Base-by-base conservation (phyloP, 2,329 filamentous ascomycete species). In the Thielaviopsis ethacetica region DNA sequence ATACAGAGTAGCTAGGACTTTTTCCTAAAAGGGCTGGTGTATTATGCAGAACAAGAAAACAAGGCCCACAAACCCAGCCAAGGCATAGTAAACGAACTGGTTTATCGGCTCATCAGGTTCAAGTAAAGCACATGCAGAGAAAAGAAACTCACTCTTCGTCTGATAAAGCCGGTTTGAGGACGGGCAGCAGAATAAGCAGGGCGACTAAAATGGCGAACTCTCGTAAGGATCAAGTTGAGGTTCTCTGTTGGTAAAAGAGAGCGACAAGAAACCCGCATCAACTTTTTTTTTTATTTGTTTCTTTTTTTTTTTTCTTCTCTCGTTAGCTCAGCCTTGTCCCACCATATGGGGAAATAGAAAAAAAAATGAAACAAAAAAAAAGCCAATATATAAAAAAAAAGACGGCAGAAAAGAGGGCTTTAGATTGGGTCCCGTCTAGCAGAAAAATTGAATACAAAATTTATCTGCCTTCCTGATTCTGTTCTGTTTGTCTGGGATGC, bases 291-390 rank as follows among this genome's bases (percentile, higher is more conserved):
- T 34, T 34, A n/a, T 34, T 34, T 34, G 5, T 34, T 34, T 34
- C 44, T 49, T 49, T 19, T 34, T 34, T 34, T 34, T 34, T 34
- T 34, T n/a, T n/a, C n/a, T n/a, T n/a, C n/a, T n/a, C n/a, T n/a
- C n/a, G 10, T 34, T 54, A 21, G 50, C 30, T 49, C 57, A 58
- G 50, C 57, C 57, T 58, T 58, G 57, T 54, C 57, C 50, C 34
- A 58, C 57, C 22, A 54, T 47, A 2, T 9, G 17, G 44, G 44
- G 9, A 49, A 49, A 49, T 13, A 49, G 44, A 21, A 49, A 22
- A 26, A 17, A 22, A 30, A 56, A 41, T n/a, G 13, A n/a, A 50
- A n/a, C 22, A 17, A 22, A 6, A 13, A 49, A 19, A 53, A 49
- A 19, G 34, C 21, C 24, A 53, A 26, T 34, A n/a, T n/a, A 26